phyloP scores from a whole-genome alignment of 371 early-diverging fungal genomes.

The Saksenaea vasiformis region DNA sequence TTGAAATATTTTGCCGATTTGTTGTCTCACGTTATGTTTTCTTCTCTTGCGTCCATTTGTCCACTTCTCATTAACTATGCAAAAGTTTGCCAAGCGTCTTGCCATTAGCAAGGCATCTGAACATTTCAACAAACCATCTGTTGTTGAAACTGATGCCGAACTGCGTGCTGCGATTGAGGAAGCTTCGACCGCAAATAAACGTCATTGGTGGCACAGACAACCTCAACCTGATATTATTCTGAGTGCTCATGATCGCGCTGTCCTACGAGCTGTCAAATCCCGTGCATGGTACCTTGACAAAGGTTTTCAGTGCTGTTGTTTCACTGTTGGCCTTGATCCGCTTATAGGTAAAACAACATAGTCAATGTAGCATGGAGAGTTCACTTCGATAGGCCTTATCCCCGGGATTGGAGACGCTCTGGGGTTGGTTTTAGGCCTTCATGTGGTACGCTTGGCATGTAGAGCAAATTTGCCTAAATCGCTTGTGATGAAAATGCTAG shows the following conservation, averaged over 20 bases:
- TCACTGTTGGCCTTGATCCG: slow-evolving; percentile 51
- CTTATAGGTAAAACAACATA: slow-evolving; percentile 38
- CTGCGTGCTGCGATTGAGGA: slow-evolving; percentile 19
- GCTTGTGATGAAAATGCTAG: slow-evolving; percentile 42
- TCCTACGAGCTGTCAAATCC: slow-evolving; percentile 36
- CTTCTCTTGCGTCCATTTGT: not conserved
- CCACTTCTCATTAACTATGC: not conserved
- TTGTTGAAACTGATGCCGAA: slow-evolving; percentile 24
- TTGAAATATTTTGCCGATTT: not conserved
- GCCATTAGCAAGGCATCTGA: slow-evolving; percentile 15
- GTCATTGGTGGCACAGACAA: slow-evolving; percentile 36
- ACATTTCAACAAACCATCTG: slow-evolving; percentile 14
- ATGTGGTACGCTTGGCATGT: slow-evolving; percentile 37
- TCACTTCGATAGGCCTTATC: slow-evolving; percentile 37
- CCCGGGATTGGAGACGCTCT: slow-evolving; percentile 53
- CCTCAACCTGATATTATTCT: slow-evolving; percentile 32
- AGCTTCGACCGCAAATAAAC: slow-evolving; percentile 14
- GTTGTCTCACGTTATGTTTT: not conserved
- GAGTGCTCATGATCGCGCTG: slow-evolving; percentile 24
- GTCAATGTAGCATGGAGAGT: not conserved
- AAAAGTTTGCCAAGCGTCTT: slow-evolving; percentile 9
- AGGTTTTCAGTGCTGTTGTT: slow-evolving; percentile 47
- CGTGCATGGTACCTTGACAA: slow-evolving; percentile 43
- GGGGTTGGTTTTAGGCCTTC: slow-evolving; percentile 35
- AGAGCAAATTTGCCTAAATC: slow-evolving; percentile 39